Base-by-base conservation (phyloP, 2,329 filamentous ascomycete genomes). In the Aspergillus sp. region DNA sequence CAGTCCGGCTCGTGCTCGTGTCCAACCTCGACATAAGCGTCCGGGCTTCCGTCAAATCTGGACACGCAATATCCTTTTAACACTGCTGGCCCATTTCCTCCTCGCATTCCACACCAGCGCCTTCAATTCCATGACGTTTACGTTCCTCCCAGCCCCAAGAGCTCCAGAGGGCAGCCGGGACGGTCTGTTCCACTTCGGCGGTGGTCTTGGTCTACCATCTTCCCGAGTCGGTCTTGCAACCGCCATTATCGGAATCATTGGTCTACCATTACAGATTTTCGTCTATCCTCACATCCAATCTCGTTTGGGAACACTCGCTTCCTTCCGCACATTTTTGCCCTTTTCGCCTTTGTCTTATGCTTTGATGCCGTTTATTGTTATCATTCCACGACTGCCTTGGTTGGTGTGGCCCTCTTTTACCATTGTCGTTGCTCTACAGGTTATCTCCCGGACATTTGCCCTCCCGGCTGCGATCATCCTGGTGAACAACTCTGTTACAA, bases 151-250 rank as follows among this genome's bases (percentile, higher is more conserved):
- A 1, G 86, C 85, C 0, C 83, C 85, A 0, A 81, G 83, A 5
- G 80, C 73, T 49, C 65, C 61, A 0, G 69, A 65, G 65, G 74
- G 53, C 57, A 59, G 53, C 55, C 47, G 57, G 43, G 53, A 52
- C 63, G 65, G 54, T 52, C 64, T 48, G 65, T 77, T 45, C 75
- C 81, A 76, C 48, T 90, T 86, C 52, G 77, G 78, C 1, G 86
- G 88, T 27, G 88, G 88, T 2, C 73, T 93, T 0, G 86, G 86
- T n/a, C 76, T 93, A 41, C 78, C 79, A 0, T 82, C 86, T 0
- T 75, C 78, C 1, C 77, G 79, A 2, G 85, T 93, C 29, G 88
- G 88, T n/a, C 69, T 87, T 35, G 85, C 86, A 5, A 89, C 90
- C 70, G 82, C 87, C 2, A 82, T 86, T 40, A 76, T 93, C 11